Base-by-base conservation (phyloP, 139 green algal species). In the Diplosphaera chodatii region DNA sequence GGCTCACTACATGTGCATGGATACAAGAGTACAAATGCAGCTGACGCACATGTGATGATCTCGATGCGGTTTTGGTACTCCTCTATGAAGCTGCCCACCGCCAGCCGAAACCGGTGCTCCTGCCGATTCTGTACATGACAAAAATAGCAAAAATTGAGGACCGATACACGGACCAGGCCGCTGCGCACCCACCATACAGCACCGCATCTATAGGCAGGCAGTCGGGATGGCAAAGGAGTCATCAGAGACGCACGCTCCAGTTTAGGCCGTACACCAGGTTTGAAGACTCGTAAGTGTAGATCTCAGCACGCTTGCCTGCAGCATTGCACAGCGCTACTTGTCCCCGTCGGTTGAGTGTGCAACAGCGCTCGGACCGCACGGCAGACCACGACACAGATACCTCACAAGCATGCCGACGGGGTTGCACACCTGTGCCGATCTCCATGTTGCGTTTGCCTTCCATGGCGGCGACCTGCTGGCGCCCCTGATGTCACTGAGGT, bases 91-190 rank as follows among this genome's bases (percentile, higher is more conserved):
- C 82, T 93, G 5, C 90, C 93, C 2, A 97, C 83, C 0, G 87
- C 95, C 41, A 99, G 78, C 1, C 95, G 81, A 72, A 96, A 97
- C 23, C 78, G 82, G 74, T 93, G 91, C 80, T 98, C 92, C 3
- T 77, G 64, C 1, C 95, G 85, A 2, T 89, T 83, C 90, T 96
- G 84, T 72, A 73, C 37, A 20, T 32, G 22, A 31, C 18, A 0
- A 59, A 4, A n/a, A n/a, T n/a, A n/a, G n/a, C n/a, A n/a, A n/a
- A n/a, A n/a, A n/a, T n/a, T n/a, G n/a, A n/a, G n/a, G n/a, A n/a
- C n/a, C n/a, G n/a, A n/a, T n/a, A n/a, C n/a, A n/a, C n/a, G n/a
- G n/a, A n/a, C n/a, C n/a, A n/a, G n/a, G n/a, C n/a, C n/a, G n/a
- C n/a, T n/a, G n/a, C n/a, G n/a, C n/a, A n/a, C n/a, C n/a, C n/a